phyloP scores from a whole-genome alignment of 208 protist genomes.

The Leishmania lainsoni region DNA sequence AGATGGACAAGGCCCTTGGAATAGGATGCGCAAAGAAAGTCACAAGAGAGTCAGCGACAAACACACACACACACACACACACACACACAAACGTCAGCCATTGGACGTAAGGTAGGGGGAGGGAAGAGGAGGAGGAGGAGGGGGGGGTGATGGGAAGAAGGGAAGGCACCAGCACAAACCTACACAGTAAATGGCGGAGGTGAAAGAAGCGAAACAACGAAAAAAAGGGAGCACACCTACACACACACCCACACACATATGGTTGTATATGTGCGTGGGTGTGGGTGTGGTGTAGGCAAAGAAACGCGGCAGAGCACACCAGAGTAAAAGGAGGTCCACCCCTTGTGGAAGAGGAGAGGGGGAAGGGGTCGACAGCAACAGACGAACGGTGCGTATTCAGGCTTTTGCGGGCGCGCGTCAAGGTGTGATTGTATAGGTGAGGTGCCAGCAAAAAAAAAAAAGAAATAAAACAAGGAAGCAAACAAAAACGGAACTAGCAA shows the following conservation, averaged over 20 bases:
- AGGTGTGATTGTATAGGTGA: not conserved
- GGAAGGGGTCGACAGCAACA: not conserved
- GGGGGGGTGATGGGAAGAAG: not conserved
- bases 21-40: not conserved
- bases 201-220: conserved; percentile 17
- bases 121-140: too few species aligned
- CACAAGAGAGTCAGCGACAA: not conserved
- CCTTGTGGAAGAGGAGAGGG: not conserved
- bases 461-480: not conserved
- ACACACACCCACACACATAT: conserved; percentile 2
- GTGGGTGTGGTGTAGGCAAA: too few species aligned
- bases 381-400: not conserved
- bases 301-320: not conserved
- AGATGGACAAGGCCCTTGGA: not conserved
- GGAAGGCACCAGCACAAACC: not conserved
- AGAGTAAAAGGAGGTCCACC: not conserved
- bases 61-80: not conserved
- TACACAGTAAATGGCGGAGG: not conserved
- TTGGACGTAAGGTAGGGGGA: not conserved
- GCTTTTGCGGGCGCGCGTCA: too few species aligned
- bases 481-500: too few species aligned
- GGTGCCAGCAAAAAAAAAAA: not conserved
- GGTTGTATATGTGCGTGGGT: too few species aligned
- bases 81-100: not conserved
- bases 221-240: conserved; percentile 3